Base-by-base conservation (phyloP, 2,329 filamentous ascomycete genomes). In the Ilyonectria robusta region DNA sequence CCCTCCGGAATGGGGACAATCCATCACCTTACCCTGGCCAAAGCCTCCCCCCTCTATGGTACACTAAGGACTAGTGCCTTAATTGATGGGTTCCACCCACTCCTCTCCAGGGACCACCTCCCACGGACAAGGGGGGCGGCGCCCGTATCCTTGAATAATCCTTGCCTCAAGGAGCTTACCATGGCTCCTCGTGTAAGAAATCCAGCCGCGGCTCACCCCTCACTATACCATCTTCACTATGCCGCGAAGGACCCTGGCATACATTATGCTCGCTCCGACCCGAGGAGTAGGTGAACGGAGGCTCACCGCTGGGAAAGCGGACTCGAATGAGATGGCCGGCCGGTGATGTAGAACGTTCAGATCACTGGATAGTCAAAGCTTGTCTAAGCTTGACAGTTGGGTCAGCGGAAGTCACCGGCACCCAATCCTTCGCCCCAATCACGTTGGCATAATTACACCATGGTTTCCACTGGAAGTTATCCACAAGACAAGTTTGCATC, bases 31-130 rank as follows among this genome's bases (percentile, higher is more conserved):
- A 21, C 19, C 42, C 21, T 54, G 13, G 56, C 46, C 23, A 31
- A 51, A 29, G 44, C 62, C 31, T 62, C 29, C 65, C 70, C 61
- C 66, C 66, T 68, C 64, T 59, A 60, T 66, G 58, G 59, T 54
- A 62, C 70, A 65, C 73, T 74, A 72, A 51, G 60, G 48, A 46
- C 48, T 67, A 72, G 73, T 65, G 59, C 62, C 69, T 66, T 68
- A 73, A 70, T 44, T 57, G 56, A 46, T 51, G 42, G 48, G n/a
- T 23, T 23, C 56, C 51, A 46, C 60, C 67, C 72, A 64, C 70
- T 66, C 57, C 51, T 62, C 56, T 59, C 60, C 53, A 72, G 67
- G 73, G 68, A 62, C 57, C 46, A 46, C 55, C 51, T 64, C 62
- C 69, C 68, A 58, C 65, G 48, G 40, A 15, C 57, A 62, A 66